These are phyloP conservation scores for Tubosaeta sp. DNA, from an alignment of 768 basidiomycete genomes.

Conservation along the genomic window DNA sequence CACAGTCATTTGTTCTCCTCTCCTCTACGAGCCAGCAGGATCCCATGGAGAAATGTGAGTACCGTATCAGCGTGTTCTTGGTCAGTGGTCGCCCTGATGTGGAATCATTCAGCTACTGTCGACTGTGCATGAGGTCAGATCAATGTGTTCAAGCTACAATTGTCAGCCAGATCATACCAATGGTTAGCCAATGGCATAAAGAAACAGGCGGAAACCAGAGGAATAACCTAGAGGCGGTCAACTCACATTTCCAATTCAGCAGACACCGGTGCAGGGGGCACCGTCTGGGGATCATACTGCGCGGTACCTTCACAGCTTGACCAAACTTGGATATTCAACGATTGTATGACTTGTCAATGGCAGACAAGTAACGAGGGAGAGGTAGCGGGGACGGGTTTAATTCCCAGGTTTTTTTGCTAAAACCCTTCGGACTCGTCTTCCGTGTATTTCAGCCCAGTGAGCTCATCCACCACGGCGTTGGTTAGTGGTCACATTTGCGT, in stretches of 20 bases:
- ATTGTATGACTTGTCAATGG: constrained; percentile 1
- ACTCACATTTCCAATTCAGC: constrained; percentile 19
- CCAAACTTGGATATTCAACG: constrained; percentile 3
- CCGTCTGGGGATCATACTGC: neutral
- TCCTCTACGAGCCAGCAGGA: constrained; percentile 3
- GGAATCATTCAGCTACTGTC: neutral
- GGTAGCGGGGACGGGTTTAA: neutral
- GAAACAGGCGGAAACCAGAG: constrained; percentile 2
- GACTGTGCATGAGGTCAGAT: constrained; percentile 8
- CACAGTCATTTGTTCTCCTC: constrained; percentile 2
- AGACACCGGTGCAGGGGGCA: constrained; percentile 2
- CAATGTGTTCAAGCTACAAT: neutral
- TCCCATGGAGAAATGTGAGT: constrained; percentile 8
- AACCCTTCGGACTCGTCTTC: constrained; percentile 15
- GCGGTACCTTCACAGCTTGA: constrained; percentile 7
- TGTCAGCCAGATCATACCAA: constrained; percentile 1
- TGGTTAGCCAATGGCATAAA: neutral
- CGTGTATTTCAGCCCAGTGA: constrained; percentile 16
- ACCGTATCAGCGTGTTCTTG: neutral
- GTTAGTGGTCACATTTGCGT: constrained; percentile 11
- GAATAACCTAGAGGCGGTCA: constrained; percentile 12
- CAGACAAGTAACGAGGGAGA: neutral
- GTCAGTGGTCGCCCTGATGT: neutral
- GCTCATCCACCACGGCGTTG: constrained; percentile 5
- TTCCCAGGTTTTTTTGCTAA: constrained; percentile 9